Percentiles rank a stretch among this genome's conserved stretches.
Evolutionary conservation across 192 early-diverging fungal species (phyloP).

Genomic region (Mycoemilia scoparia): DNA sequence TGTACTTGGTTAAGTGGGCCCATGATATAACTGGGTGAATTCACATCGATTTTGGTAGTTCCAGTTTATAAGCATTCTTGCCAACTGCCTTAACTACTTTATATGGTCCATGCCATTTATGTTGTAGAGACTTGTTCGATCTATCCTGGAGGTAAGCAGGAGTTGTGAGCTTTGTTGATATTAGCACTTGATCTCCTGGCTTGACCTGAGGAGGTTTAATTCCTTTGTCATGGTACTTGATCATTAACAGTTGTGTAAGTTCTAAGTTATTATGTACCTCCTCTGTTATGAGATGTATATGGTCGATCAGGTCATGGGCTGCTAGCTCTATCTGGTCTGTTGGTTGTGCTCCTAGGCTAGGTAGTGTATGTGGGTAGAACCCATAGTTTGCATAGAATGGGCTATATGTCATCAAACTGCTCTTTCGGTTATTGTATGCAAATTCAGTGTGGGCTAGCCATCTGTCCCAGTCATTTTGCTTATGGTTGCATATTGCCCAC

Average conservation of each 20-base stretch:
- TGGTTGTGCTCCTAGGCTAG: too few relatives aligned
- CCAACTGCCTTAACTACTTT: not conserved
- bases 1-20: not conserved
- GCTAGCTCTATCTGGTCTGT: too few relatives aligned
- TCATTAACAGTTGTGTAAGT: not conserved
- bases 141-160: not conserved
- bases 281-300: not conserved
- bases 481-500: not conserved
- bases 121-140: not conserved
- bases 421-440: conserved; percentile 2
- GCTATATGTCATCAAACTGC: not conserved
- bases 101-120: conserved; percentile 3
- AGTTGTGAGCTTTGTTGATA: not conserved
- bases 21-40: conserved; percentile 2
- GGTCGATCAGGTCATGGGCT: not conserved
- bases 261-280: not conserved
- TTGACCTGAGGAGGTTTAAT: not conserved
- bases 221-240: not conserved
- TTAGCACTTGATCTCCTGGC: not conserved
- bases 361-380: conserved; percentile 1
- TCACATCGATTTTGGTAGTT: not conserved
- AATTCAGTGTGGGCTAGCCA: conserved; percentile 1
- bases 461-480: conserved; percentile 4
- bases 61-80: not conserved
- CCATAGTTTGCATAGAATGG: conserved; percentile 4